Percentiles rank a stretch among this genome's conserved stretches.
phyloP scores from a whole-genome alignment of 257 asterid genomes.

The Nicotiana benthamiana region DNA sequence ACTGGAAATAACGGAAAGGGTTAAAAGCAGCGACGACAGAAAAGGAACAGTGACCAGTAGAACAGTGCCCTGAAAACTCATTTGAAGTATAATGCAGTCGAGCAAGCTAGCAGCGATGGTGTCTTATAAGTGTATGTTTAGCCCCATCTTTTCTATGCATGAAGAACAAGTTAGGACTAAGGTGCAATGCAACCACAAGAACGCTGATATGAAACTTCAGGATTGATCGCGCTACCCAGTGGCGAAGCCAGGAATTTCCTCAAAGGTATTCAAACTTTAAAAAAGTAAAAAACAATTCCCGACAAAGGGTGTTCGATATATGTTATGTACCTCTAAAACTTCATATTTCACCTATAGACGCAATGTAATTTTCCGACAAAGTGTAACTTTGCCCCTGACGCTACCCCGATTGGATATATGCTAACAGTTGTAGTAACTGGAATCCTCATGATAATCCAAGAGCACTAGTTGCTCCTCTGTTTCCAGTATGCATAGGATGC shows the following conservation, averaged over 20 bases:
- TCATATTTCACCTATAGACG: no score
- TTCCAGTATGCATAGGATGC: neutral
- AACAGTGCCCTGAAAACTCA: neutral
- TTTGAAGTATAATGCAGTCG: neutral
- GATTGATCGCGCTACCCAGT: neutral
- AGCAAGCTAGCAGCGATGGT: neutral
- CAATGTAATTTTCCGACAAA: no score
- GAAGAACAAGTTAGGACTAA: neutral
- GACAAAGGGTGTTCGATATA: no score
- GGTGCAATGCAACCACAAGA: neutral
- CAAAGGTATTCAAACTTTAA: no score
- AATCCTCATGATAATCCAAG: neutral
- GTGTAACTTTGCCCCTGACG: neutral
- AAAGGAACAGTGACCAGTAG: neutral
- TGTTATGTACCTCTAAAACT: no score
- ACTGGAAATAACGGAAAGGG: neutral
- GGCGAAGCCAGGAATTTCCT: no score
- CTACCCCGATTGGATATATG: neutral
- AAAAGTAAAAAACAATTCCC: no score
- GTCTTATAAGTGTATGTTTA: neutral
- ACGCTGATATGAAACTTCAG: neutral
- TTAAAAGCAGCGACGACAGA: neutral
- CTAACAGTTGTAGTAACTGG: neutral
- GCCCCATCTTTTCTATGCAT: neutral
- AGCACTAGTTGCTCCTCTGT: neutral